These are phyloP conservation scores for Xylariaceae sp. DNA, from an alignment of 2,329 filamentous ascomycete species.

Conservation along the genomic window DNA sequence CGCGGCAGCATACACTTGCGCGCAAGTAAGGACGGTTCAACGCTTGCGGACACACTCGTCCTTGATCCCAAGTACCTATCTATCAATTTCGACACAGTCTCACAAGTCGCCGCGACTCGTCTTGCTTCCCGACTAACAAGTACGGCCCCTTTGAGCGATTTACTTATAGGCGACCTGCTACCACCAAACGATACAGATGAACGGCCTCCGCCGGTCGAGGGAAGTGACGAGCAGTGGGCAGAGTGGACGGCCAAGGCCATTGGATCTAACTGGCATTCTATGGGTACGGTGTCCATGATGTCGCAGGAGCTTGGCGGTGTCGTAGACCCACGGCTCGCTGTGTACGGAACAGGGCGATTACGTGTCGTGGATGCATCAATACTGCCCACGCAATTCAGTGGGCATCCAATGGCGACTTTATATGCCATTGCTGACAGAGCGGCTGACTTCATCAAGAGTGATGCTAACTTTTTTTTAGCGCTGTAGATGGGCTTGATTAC, in stretches of 20 bases:
- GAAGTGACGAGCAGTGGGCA: neutral
- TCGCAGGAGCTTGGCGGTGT: constrained; percentile 1
- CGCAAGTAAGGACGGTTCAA: neutral
- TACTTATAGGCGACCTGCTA: neutral
- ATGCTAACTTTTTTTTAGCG: neutral
- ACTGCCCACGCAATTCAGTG: neutral
- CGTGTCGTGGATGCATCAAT: constrained; percentile 4
- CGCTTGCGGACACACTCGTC: constrained; percentile 1
- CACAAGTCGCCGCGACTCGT: constrained; percentile 33
- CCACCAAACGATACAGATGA: constrained; percentile 8
- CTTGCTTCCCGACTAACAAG: constrained; percentile 19
- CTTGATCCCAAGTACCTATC: constrained; percentile 42
- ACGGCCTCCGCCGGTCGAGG: neutral
- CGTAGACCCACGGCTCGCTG: neutral
- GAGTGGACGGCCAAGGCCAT: neutral
- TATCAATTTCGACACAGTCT: constrained; percentile 33
- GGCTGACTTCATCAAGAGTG: neutral
- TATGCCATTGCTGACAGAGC: neutral
- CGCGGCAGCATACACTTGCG: constrained; percentile 13
- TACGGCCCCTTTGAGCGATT: neutral
- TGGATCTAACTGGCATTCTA: constrained; percentile 1
- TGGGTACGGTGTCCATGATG: neutral
- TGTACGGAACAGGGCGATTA: neutral
- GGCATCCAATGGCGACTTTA: neutral
- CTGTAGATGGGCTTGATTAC: neutral